Evolutionary conservation across 2,329 filamentous ascomycete genomes (phyloP).

Genomic region (Pestalotiopsis sp.): DNA sequence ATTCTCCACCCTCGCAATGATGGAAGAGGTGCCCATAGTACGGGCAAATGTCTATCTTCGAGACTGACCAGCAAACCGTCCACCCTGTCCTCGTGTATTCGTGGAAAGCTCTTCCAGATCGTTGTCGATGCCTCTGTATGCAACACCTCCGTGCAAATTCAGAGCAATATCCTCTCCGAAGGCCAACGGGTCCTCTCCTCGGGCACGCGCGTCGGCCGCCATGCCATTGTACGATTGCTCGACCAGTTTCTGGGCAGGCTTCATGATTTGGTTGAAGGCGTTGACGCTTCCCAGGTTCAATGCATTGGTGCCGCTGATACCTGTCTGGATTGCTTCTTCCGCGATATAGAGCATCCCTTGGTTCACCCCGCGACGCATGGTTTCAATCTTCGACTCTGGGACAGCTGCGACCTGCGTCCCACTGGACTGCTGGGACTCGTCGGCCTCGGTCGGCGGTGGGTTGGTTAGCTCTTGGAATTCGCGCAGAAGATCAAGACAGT

Average conservation of each 20-base stretch:
- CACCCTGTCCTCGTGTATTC: neutral
- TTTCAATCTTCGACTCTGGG: neutral
- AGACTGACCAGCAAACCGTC: neutral
- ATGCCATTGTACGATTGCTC: neutral
- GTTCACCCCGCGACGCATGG: neutral
- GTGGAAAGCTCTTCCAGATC: neutral
- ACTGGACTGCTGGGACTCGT: neutral
- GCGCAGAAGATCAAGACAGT: neutral
- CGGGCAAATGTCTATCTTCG: neutral
- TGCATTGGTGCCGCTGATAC: neutral
- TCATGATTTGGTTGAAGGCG: neutral
- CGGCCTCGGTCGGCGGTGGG: neutral
- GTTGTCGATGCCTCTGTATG: neutral
- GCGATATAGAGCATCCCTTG: neutral
- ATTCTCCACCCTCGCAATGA: neutral
- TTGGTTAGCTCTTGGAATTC: neutral
- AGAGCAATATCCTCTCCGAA: neutral
- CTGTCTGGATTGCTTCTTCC: neutral
- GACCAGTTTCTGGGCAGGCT: neutral
- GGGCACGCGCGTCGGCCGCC: neutral
- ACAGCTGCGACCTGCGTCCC: neutral
- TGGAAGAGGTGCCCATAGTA: neutral
- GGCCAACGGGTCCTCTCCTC: neutral
- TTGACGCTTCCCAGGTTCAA: neutral
- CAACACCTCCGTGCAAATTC: neutral